Percentiles rank a stretch among this genome's conserved stretches.
Evolutionary conservation across 371 early-diverging fungal genomes (phyloP).

Genomic region (Mortierella sp.): DNA sequence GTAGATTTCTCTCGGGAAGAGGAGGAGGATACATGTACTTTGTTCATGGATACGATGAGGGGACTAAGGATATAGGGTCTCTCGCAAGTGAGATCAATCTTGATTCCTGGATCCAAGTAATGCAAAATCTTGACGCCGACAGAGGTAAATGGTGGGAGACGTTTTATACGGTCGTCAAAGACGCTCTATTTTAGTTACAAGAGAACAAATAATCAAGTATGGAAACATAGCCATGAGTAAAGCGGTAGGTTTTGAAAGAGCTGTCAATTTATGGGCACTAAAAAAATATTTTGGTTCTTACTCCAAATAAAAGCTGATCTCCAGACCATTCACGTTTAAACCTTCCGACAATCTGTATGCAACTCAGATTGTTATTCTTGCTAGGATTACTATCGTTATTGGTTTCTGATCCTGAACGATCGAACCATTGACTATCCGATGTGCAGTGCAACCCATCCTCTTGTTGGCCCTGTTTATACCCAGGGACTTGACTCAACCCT

Average conservation of each 20-base stretch:
- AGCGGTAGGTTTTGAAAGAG: not conserved
- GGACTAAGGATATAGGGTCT: constrained; percentile 81
- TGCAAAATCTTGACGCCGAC: constrained; percentile 79
- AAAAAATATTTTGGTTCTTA: constrained; percentile 16
- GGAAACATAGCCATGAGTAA: too few species aligned
- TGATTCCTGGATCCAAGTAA: constrained; percentile 81
- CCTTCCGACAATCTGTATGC: constrained; percentile 74
- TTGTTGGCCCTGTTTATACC: constrained; percentile 61
- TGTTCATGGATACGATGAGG: constrained; percentile 77
- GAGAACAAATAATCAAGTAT: too few species aligned
- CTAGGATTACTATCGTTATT: not conserved
- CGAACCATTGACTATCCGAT: constrained; percentile 57
- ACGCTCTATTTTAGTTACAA: constrained; percentile 57
- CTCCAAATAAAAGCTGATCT: constrained; percentile 80
- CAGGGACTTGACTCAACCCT: constrained; percentile 55
- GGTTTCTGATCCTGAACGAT: not conserved
- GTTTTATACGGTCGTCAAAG: constrained; percentile 73
- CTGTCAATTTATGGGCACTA: not conserved
- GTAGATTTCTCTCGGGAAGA: not conserved
- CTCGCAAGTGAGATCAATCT: constrained; percentile 74
- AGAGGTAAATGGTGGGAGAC: constrained; percentile 77
- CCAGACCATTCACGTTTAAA: constrained; percentile 73
- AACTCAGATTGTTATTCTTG: constrained; percentile 62
- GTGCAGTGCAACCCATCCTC: constrained; percentile 53
- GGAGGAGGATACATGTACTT: constrained; percentile 57